Percentiles rank a stretch among this genome's conserved stretches.
Evolutionary conservation across 352 stramenopile species (phyloP).

Genomic region (Globisporangium barbulae): DNA sequence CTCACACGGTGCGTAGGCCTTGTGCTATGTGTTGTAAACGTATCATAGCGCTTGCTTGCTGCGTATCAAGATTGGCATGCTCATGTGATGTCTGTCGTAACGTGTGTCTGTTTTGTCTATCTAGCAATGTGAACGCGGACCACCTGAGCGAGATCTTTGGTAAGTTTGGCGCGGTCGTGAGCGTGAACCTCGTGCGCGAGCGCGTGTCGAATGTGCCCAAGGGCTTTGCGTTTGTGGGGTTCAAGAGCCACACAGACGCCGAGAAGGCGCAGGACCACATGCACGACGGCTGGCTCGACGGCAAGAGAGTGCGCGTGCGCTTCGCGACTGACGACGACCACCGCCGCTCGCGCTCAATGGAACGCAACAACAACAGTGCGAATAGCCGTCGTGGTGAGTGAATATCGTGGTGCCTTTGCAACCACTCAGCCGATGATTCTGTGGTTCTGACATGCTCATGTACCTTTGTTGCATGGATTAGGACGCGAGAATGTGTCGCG

Average conservation of each 20-base stretch:
- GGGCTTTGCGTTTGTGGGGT: constrained; percentile 52
- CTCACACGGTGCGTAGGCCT: constrained; percentile 46
- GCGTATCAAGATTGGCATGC: not conserved
- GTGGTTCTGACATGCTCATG: not conserved
- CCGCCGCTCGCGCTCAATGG: not conserved
- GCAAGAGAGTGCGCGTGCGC: constrained; percentile 67
- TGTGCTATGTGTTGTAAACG: not conserved
- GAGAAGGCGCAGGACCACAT: constrained; percentile 66
- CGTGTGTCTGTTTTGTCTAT: not conserved
- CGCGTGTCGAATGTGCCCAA: constrained; percentile 24
- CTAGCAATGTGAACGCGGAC: constrained; percentile 74
- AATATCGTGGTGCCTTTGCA: not conserved
- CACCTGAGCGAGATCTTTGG: constrained; percentile 85
- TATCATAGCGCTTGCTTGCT: not conserved
- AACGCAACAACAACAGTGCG: constrained; percentile 1
- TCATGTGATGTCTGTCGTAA: not conserved
- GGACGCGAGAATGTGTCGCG: constrained; percentile 8
- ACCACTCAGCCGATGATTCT: too few relatives aligned
- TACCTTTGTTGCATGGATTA: not conserved
- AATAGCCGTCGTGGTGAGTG: constrained; percentile 7
- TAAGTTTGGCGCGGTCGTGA: constrained; percentile 72
- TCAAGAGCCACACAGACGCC: constrained; percentile 47
- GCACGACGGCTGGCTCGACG: constrained; percentile 84
- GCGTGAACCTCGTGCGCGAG: constrained; percentile 46
- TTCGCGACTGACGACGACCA: constrained; percentile 14